Conservation (phyloP, 257 asterid species). For the Penstemon newberryi region DNA sequence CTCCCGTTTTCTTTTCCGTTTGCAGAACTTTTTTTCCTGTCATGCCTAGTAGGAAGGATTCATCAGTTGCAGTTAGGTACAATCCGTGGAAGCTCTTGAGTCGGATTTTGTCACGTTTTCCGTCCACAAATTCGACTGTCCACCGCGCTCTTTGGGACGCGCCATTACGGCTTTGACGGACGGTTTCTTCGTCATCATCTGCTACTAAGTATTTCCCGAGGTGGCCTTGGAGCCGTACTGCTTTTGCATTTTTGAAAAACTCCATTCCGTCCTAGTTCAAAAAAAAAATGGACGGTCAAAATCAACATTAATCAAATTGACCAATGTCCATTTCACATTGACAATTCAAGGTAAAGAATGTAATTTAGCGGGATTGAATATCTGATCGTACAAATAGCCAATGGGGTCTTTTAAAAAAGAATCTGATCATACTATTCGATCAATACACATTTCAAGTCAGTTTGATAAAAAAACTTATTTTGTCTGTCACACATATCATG, state of each 20-base stretch:
- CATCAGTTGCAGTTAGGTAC: slow-evolving; percentile 69
- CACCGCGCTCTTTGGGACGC: slow-evolving; percentile 58
- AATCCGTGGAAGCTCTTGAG: slow-evolving; percentile 65
- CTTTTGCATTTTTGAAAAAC: slow-evolving; percentile 53
- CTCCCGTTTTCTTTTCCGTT: slow-evolving; percentile 34
- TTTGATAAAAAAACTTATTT: no score
- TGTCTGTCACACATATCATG: no score
- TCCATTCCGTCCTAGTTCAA: slow-evolving; percentile 49
- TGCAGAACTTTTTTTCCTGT: slow-evolving; percentile 75
- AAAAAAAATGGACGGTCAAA: no score
- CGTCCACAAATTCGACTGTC: slow-evolving; percentile 64
- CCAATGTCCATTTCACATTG: no score
- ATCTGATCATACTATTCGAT: no score
- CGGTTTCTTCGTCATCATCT: slow-evolving; percentile 53
- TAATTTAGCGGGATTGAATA: no score
- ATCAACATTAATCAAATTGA: no score
- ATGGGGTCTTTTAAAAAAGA: no score
- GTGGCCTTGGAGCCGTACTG: slow-evolving; percentile 61
- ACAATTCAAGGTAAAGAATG: no score
- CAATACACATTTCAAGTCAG: no score
- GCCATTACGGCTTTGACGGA: slow-evolving; percentile 69
- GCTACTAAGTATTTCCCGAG: slow-evolving; percentile 65
- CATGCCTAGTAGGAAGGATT: slow-evolving; percentile 65
- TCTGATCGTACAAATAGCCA: no score
- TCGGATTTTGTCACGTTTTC: slow-evolving; percentile 44